Evolutionary conservation across 345 rosid genomes (phyloP).

Genomic region (Eucalyptus globulus): DNA sequence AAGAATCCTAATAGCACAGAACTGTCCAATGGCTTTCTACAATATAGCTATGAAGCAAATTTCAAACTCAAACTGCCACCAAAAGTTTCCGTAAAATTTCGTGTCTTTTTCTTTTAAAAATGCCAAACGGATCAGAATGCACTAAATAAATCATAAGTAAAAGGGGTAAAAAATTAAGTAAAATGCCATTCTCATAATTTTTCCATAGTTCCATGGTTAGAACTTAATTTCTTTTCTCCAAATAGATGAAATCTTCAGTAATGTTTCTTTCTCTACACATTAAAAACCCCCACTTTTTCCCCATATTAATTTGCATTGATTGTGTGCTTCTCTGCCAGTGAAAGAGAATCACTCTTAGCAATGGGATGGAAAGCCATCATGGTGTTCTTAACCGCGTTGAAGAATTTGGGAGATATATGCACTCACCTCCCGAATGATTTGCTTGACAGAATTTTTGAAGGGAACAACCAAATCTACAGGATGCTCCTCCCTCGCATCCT

Average conservation of each 20-base stretch:
- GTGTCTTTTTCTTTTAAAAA: not conserved
- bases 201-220: not conserved
- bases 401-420: not conserved
- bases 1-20: not conserved
- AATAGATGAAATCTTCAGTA: not conserved
- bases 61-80: not conserved
- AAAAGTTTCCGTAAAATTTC: not conserved
- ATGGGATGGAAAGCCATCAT: not conserved
- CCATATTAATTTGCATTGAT: not conserved
- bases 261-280: not conserved
- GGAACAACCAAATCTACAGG: slow-evolving; percentile 65
- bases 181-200: not conserved
- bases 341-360: not conserved
- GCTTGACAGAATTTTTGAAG: slow-evolving; percentile 78
- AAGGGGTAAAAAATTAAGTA: not conserved
- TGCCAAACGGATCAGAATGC: not conserved
- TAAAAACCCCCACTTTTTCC: not conserved
- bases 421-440: slow-evolving; percentile 80
- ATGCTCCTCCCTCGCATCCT: slow-evolving; percentile 29
- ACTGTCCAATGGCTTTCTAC: not conserved
- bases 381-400: not conserved
- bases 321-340: not conserved
- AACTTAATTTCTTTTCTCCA: not conserved
- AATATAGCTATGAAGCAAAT: not conserved
- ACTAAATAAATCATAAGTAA: not conserved